A percentile compares a stretch with the other conserved stretches of the same genome.
Conservation (phyloP, 495 filamentous ascomycete species). For the Hypoxylon crocopeplum region DNA sequence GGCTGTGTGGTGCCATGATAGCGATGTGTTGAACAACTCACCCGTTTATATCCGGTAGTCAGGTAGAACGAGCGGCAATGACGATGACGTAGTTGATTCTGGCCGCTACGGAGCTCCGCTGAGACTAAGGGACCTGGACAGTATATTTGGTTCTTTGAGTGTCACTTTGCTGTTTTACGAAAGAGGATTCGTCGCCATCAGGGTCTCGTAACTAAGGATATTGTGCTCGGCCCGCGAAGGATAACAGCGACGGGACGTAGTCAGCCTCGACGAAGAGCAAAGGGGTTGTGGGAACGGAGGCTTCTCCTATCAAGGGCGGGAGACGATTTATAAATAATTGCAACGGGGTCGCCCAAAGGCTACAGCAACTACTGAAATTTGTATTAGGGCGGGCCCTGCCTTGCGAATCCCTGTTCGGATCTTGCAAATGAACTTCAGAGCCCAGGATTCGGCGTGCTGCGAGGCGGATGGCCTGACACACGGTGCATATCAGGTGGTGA, state of each 20-base stretch:
- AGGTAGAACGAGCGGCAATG: neutral
- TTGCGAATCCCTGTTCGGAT: slow-evolving; percentile 14
- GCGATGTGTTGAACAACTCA: neutral
- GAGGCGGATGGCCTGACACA: slow-evolving; percentile 24
- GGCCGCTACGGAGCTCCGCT: neutral
- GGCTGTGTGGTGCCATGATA: slow-evolving; percentile 33
- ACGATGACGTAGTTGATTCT: slow-evolving; percentile 18
- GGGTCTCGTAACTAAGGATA: neutral
- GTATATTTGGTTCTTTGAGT: too few species aligned
- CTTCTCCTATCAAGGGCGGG: neutral
- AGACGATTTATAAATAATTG: slow-evolving; percentile 1
- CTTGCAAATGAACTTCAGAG: slow-evolving; percentile 21
- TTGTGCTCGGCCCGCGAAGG: neutral
- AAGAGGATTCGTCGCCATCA: too few species aligned
- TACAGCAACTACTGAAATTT: slow-evolving; percentile 13
- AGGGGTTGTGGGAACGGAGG: neutral
- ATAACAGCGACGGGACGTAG: neutral
- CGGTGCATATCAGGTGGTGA: slow-evolving; percentile 22
- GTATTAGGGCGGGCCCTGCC: slow-evolving; percentile 19
- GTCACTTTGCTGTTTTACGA: too few species aligned
- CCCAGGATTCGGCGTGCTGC: slow-evolving; percentile 18
- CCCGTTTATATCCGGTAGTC: neutral
- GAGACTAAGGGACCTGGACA: neutral
- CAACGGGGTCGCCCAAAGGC: neutral
- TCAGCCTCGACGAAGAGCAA: neutral